Evolutionary conservation across 176 grass and related monocot species (phyloP).

Genomic region (Oryza coarctata): DNA sequence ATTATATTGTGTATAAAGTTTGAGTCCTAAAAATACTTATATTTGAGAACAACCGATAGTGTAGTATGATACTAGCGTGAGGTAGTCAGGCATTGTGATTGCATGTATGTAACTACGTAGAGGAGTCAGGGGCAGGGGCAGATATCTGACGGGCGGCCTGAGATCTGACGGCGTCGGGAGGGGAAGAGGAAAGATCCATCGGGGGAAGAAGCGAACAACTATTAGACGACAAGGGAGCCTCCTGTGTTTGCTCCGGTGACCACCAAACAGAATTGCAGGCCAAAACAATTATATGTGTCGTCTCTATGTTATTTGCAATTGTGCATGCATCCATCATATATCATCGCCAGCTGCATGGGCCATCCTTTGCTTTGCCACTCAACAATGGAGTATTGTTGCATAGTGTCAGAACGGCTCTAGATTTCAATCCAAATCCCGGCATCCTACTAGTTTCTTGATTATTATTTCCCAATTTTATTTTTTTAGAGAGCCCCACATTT

Average conservation of each 20-base stretch:
- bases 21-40: too few species aligned
- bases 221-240: constrained; percentile 38
- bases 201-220: constrained; percentile 51
- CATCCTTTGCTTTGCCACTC: too few species aligned
- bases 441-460: neutral
- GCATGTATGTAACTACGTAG: neutral
- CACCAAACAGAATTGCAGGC: constrained; percentile 47
- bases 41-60: too few species aligned
- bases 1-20: too few species aligned
- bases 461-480: neutral
- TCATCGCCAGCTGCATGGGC: neutral
- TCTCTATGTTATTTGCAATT: too few species aligned
- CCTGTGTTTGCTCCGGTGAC: constrained; percentile 35
- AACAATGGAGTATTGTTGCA: too few species aligned
- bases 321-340: neutral
- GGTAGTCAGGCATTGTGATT: neutral
- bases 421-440: neutral
- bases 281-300: neutral
- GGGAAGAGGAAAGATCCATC: constrained; percentile 35
- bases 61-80: too few species aligned
- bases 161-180: neutral
- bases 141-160: neutral
- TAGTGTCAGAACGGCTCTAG: neutral
- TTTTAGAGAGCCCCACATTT: neutral
- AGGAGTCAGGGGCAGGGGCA: neutral